phyloP scores from a whole-genome alignment of 192 early-diverging fungal species.

The Coemansia sp. region DNA sequence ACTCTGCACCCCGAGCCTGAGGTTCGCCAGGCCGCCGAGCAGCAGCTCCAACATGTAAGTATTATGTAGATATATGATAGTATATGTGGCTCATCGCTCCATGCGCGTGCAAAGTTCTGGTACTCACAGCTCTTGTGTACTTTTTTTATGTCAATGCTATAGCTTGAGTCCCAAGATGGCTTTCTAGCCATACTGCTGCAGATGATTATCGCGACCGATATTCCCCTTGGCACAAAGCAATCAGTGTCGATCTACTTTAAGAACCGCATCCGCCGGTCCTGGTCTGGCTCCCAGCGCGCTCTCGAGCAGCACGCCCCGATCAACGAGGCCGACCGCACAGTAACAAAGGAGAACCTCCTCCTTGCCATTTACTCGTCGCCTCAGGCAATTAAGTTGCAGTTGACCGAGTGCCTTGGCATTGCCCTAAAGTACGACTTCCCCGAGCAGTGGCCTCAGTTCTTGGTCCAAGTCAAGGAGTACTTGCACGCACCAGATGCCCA shows the following conservation, averaged over 20 bases:
- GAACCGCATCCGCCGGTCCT: slow-evolving; percentile 76
- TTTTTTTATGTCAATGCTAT: neutral
- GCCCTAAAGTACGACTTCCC: slow-evolving; percentile 83
- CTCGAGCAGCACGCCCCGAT: slow-evolving; percentile 57
- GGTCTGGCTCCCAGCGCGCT: slow-evolving; percentile 56
- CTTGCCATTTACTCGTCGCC: slow-evolving; percentile 73
- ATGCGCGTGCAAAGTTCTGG: neutral
- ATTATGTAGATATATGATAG: slow-evolving; percentile 2
- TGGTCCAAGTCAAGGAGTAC: slow-evolving; percentile 65
- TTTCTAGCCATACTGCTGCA: slow-evolving; percentile 55
- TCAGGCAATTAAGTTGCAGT: slow-evolving; percentile 79
- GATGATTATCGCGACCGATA: slow-evolving; percentile 40
- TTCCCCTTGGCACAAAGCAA: slow-evolving; percentile 47
- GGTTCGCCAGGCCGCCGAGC: slow-evolving; percentile 82
- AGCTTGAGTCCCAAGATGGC: slow-evolving; percentile 57
- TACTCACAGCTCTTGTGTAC: neutral
- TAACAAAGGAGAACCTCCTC: slow-evolving; percentile 77
- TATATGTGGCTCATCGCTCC: neutral
- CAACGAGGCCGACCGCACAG: slow-evolving; percentile 69
- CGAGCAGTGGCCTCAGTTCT: slow-evolving; percentile 80
- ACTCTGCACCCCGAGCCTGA: slow-evolving; percentile 80
- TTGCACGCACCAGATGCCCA: slow-evolving; percentile 69
- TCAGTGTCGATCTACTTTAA: slow-evolving; percentile 85
- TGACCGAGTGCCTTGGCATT: slow-evolving; percentile 74
- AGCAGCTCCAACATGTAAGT: slow-evolving; percentile 73